Percentiles rank a stretch among this genome's conserved stretches.
These are phyloP conservation scores for Chlorella vulgaris DNA, from an alignment of 139 green algal genomes.

Conservation along the genomic window DNA sequence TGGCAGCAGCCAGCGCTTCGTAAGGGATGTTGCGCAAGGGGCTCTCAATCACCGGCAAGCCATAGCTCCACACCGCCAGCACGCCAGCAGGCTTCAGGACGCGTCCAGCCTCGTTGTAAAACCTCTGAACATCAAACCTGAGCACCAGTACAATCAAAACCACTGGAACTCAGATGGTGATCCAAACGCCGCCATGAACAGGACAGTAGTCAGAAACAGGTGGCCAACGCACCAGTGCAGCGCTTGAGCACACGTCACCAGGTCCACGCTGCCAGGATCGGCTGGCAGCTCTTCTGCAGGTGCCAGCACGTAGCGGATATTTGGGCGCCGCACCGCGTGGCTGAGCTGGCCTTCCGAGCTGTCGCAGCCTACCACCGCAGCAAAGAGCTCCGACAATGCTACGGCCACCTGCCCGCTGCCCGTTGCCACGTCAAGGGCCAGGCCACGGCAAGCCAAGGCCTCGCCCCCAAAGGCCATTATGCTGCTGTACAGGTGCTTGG, in stretches of 20 bases:
- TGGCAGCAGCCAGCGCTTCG: too few relatives aligned
- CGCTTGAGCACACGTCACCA: neutral
- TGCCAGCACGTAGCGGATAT: neutral
- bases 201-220: too few relatives aligned
- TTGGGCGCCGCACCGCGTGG: neutral
- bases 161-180: too few relatives aligned
- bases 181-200: too few relatives aligned
- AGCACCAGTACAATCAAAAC: neutral
- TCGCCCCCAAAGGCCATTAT: neutral
- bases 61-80: conserved; percentile 10
- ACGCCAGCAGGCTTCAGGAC: conserved; percentile 12
- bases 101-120: neutral
- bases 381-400: neutral
- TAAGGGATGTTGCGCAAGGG: neutral
- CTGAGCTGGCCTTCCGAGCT: conserved; percentile 16
- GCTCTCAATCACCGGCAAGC: neutral
- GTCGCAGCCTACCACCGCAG: neutral
- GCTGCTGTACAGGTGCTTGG: neutral
- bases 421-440: conserved; percentile 5
- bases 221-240: neutral
- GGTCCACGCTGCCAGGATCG: neutral
- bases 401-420: conserved; percentile 16
- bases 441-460: neutral
- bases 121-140: conserved; percentile 7
- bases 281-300: conserved; percentile 1